Evolutionary conservation across 805 yeast genomes (phyloP).

Genomic region (Saccharomyces eubayanus): DNA sequence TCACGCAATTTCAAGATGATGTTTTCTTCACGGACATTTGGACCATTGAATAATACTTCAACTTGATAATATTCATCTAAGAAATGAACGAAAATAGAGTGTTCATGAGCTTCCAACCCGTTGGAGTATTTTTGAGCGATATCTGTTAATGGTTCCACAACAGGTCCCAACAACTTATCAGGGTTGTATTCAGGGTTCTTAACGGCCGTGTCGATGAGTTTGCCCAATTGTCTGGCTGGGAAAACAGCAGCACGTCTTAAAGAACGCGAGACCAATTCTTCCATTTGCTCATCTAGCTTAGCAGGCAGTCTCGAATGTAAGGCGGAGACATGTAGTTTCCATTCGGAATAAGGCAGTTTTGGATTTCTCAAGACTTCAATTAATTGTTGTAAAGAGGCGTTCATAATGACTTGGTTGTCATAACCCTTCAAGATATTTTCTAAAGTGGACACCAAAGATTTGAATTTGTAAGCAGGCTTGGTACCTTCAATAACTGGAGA

Average conservation of each 20-base stretch:
- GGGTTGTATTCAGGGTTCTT: slow-evolving; percentile 43
- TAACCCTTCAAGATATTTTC: slow-evolving; percentile 79
- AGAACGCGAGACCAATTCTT: slow-evolving; percentile 58
- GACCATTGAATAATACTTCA: slow-evolving; percentile 72
- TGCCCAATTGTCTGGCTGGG: slow-evolving; percentile 82
- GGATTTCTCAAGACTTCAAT: slow-evolving; percentile 68
- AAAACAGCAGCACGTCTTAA: slow-evolving; percentile 65
- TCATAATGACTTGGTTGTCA: slow-evolving; percentile 93
- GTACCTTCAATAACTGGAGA: slow-evolving; percentile 75
- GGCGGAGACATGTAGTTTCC: slow-evolving; percentile 81
- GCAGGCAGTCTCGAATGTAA: slow-evolving; percentile 83
- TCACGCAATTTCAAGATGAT: slow-evolving; percentile 83
- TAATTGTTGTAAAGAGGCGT: slow-evolving; percentile 64
- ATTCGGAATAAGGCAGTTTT: slow-evolving; percentile 85
- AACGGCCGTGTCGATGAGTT: slow-evolving; percentile 56
- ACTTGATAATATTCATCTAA: slow-evolving; percentile 66
- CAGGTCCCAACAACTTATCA: slow-evolving; percentile 39
- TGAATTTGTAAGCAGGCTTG: slow-evolving; percentile 72
- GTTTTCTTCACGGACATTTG: slow-evolving; percentile 75
- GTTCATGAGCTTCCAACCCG: slow-evolving; percentile 83
- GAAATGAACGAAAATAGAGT: slow-evolving; percentile 58
- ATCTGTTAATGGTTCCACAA: slow-evolving; percentile 63
- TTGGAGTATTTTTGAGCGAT: slow-evolving; percentile 62
- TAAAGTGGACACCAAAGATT: slow-evolving; percentile 49
- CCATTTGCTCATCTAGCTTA: slow-evolving; percentile 61